phyloP scores from a whole-genome alignment of 495 filamentous ascomycete genomes.

The Alectoria sarmentosa region DNA sequence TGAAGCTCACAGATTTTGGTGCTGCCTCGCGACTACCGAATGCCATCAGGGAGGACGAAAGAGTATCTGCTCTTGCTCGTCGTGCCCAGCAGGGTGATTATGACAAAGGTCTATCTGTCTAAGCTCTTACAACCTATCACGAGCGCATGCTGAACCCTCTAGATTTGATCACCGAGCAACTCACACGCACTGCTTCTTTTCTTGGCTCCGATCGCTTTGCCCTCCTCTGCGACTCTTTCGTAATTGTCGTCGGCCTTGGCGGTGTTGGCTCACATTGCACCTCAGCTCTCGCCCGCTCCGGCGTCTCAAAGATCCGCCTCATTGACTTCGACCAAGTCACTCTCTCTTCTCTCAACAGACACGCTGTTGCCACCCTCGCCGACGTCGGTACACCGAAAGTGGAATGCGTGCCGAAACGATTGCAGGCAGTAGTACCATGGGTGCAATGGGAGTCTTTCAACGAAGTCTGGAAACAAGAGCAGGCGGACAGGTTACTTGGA shows the following conservation, averaged over 20 bases:
- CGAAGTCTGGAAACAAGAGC: slow-evolving; percentile 68
- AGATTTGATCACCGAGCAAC: slow-evolving; percentile 92
- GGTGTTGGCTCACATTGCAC: slow-evolving; percentile 91
- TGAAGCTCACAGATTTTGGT: slow-evolving; percentile 71
- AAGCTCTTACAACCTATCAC: background rate
- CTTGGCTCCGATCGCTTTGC: slow-evolving; percentile 72
- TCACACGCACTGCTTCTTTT: slow-evolving; percentile 91
- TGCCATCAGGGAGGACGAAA: slow-evolving; percentile 67
- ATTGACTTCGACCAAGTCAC: slow-evolving; percentile 99
- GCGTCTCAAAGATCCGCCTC: slow-evolving; percentile 76
- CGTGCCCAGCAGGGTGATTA: slow-evolving; percentile 84
- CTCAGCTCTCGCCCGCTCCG: slow-evolving; percentile 80
- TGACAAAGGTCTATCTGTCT: slow-evolving; percentile 58
- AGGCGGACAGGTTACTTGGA: slow-evolving; percentile 56
- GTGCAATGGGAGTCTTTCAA: slow-evolving; percentile 79
- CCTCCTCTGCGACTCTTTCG: slow-evolving; percentile 70
- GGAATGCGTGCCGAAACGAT: slow-evolving; percentile 62
- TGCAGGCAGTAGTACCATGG: slow-evolving; percentile 88
- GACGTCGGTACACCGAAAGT: slow-evolving; percentile 97
- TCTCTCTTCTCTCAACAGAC: slow-evolving; percentile 84
- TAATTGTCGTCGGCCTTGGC: slow-evolving; percentile 87
- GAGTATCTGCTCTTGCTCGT: slow-evolving; percentile 65
- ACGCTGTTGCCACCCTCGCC: slow-evolving; percentile 86
- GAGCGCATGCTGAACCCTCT: slow-evolving; percentile 14
- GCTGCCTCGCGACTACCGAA: slow-evolving; percentile 48